Base-by-base conservation (phyloP, 2,329 filamentous ascomycete genomes). In the Sclerotinia spermophila region DNA sequence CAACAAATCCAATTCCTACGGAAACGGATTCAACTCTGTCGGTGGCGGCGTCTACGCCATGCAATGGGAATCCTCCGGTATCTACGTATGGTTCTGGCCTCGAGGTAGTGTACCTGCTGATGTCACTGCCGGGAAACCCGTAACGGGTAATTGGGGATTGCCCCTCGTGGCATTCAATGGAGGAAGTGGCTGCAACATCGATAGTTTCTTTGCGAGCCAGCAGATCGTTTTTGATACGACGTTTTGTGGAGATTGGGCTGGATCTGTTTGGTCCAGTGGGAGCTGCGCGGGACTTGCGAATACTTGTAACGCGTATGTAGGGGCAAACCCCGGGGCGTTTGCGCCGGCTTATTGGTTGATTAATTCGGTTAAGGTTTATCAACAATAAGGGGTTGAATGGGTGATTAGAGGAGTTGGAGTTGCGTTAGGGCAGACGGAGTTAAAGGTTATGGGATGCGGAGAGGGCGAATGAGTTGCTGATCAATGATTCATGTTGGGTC, bases 51-150 rank as follows among this genome's bases (percentile, higher is more conserved):
- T 94, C 64, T 94, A 91, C 76, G 91, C 88, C 45, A 87, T 90
- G 69, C 89, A 94, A 80, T 97, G 94, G 92, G 93, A 90, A 3
- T 84, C 86, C 38, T 79, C 86, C 0, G 85, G 84, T 73, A 96
- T 98, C 80, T 86, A 86, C 53, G 85, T 97, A 74, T 97, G 89
- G 88, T 95, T 93, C 85, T 97, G 97, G 82, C 84, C 89, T 0
- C 90, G 92, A 42, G 75, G 80, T 72, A 79, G 79, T 24, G 86
- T 94, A 71, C 92, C 92, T 1, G 76, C 80, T 3, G 90, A 94
- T 79, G 87, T 93, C 72, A 77, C 81, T 3, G 80, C 83, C n/a
- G 86, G 85, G 27, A 82, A 76, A 8, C 92, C 93, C 0, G 82
- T 92, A 73, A 93, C 0, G 79, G 82, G 2, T 80, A 77, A 30